Evolutionary conservation across 2,329 filamentous ascomycete genomes (phyloP).

Genomic region (Escovopsis sp.): DNA sequence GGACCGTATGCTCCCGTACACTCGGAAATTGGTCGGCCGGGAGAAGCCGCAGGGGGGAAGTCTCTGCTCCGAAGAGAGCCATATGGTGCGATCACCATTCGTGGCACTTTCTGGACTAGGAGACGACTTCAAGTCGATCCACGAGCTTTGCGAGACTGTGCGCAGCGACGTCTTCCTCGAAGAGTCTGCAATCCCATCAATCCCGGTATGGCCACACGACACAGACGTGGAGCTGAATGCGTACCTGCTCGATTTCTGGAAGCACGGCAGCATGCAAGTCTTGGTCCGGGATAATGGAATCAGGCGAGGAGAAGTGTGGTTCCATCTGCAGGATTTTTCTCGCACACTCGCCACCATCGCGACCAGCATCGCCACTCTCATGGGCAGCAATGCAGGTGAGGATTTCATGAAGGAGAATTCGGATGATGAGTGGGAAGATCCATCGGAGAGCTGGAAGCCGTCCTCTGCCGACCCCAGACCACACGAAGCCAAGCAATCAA

Average conservation of each 20-base stretch:
- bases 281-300: constrained; percentile 52
- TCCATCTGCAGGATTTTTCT: constrained; percentile 44
- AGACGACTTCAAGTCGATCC: constrained; percentile 48
- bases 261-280: constrained; percentile 48
- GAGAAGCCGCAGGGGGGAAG: neutral
- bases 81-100: constrained; percentile 48
- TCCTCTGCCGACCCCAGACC: constrained; percentile 21
- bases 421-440: constrained; percentile 22
- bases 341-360: constrained; percentile 55
- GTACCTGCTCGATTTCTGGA: constrained; percentile 64
- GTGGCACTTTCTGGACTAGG: constrained; percentile 53
- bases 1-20: constrained; percentile 45
- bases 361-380: constrained; percentile 42
- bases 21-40: constrained; percentile 10
- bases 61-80: constrained; percentile 13
- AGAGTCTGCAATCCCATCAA: constrained; percentile 54
- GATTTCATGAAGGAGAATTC: constrained; percentile 28
- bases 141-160: constrained; percentile 50
- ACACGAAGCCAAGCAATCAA: constrained; percentile 22
- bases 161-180: constrained; percentile 61
- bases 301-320: constrained; percentile 54
- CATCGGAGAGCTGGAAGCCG: neutral
- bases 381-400: constrained; percentile 18
- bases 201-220: constrained; percentile 45
- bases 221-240: constrained; percentile 41